Base-by-base conservation (phyloP, 2,329 filamentous ascomycete species). In the Sphaerostilbella broomeana region DNA sequence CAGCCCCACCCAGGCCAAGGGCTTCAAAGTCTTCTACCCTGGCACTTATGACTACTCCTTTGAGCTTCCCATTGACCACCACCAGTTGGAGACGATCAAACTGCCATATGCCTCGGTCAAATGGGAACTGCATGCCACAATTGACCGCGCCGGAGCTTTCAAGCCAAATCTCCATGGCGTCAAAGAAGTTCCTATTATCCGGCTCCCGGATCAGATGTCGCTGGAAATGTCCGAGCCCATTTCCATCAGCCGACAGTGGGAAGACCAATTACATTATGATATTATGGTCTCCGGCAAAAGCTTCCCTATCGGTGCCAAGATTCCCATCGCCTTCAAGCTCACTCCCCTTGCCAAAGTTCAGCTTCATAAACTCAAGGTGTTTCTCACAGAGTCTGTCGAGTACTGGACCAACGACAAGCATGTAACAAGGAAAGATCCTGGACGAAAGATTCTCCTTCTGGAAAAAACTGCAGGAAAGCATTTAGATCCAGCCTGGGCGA, bases 201-300 rank as follows among this genome's bases (percentile, higher is more conserved):
- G 89, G 30, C 80, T 92, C 4, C 89, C 89, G 0, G 79, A 90
- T 34, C 87, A 94, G 61, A 77, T 88, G 31, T 95, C 88, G 0
- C 69, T 95, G 17, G 89, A 95, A 60, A 87, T 87, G 60, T 83
- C 88, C 18, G 89, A 95, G 57, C 89, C 89, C 3, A 95, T 95
- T 52, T 90, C 88, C 9, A 95, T 95, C 54, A 90, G 85, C 48
- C 74, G 89, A 15, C 88, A 86, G 46, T 95, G 89, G 89, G 89
- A 95, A 58, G 88, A 95, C 51, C 89, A 95, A 55, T 69, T 95
- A 21, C 87, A 94, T 55, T 95, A 95, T 63, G 89, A 95, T 54
- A 95, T 95, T 51, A 82, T 95, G 57, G 94, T 95, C 39, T 95
- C 88, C 2, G 89, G 89, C 39, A 95, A 95, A 70, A 94, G 88